Evolutionary conservation across 2,329 filamentous ascomycete species (phyloP), one percentile per base, ranked within the genome.

Genomic region (Knufia petricola): DNA sequence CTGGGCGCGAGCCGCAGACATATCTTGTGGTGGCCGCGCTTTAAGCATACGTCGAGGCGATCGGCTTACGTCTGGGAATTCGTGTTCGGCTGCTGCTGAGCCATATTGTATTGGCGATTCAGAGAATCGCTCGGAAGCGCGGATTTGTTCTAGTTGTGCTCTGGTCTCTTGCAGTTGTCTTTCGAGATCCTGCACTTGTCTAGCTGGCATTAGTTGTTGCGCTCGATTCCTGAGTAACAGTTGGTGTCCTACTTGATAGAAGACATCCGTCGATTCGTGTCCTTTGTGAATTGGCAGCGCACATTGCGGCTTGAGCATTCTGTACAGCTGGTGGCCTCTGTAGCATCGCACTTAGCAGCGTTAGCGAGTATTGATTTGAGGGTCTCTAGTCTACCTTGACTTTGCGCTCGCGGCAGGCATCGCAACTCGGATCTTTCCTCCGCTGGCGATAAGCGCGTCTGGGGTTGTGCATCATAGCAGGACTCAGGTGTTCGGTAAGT

Each of bases 251-350:
- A 80, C 78, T 96, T 98, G 69, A 96, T 96, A 1, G 90, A 96
- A 15, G 92, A 96, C 92, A 98, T 98, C 53, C 92, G 81, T 51
- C 92, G 79, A 65, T 98, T 98, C 10, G 92, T 98, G 68, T 98
- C 92, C 69, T 98, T 98, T 43, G 92, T 98, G 64, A 98, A 98
- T 63, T 96, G 90, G 63, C 92, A 98, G 66, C 94, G 94, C 56
- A 96, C 90, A 63, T 90, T 94, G 56, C 92, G 83, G 64, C 89
- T 95, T 3, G 87, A 92, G 69, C 92, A 98, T 68, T 98, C 92
- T 1, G 92, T 95, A 66, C 92, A 98, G 67, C 90, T 95, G 9
- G 86, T 83, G 15, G 87, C 95, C 64, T 96, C 92, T 13, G 92
- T 96, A 26, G 92, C 92, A 71, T 98, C 92, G 66, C 92, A 98